Evolutionary conservation across 352 stramenopile species (phyloP).

Genomic region (Globisporangium ultimum): DNA sequence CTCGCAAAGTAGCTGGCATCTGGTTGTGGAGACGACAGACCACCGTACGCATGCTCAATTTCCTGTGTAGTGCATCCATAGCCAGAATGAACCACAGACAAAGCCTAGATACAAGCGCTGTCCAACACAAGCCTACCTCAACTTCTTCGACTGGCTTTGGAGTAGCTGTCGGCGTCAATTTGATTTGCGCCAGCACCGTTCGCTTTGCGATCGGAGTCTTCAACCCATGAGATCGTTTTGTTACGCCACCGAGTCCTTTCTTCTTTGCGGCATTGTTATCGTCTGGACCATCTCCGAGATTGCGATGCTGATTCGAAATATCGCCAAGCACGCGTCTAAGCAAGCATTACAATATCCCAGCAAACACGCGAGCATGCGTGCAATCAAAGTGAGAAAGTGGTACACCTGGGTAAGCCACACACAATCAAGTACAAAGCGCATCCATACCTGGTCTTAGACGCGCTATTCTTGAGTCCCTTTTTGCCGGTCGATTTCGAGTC

Average conservation of each 20-base stretch:
- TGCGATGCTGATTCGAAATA: conserved; percentile 75
- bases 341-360: background rate
- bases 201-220: conserved; percentile 27
- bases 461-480: conserved; percentile 32
- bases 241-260: conserved; percentile 19
- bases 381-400: conserved; percentile 7
- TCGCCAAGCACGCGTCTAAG: conserved; percentile 61
- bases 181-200: background rate
- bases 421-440: background rate
- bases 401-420: background rate
- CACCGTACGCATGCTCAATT: conserved; percentile 71
- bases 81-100: background rate
- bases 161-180: background rate
- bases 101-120: background rate
- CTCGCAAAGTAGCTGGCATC: conserved; percentile 36
- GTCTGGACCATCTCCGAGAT: conserved; percentile 10
- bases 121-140: conserved; percentile 5
- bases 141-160: conserved; percentile 16
- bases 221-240: conserved; percentile 14
- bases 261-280: conserved; percentile 15
- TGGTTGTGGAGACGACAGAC: conserved; percentile 30
- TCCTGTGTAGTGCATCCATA: conserved; percentile 32
- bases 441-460: conserved; percentile 45
- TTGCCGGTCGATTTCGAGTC: conserved; percentile 32
- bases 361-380: conserved; percentile 36